Conservation (phyloP, 2,329 filamentous ascomycete species). For the Colletotrichum sp. region DNA sequence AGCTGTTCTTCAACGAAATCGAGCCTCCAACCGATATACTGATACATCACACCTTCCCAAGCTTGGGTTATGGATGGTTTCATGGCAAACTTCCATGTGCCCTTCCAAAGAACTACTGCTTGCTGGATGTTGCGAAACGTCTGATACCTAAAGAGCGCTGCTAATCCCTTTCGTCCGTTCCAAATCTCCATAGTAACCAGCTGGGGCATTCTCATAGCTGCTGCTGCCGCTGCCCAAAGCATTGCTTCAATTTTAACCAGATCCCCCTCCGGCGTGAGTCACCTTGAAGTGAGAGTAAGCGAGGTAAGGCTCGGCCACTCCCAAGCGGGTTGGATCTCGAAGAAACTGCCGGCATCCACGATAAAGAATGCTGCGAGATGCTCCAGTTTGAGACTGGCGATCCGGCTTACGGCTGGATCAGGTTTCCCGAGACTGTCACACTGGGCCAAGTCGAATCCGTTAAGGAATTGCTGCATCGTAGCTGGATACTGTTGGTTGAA, state of each 20-base stretch:
- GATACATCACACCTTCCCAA: constrained; percentile 32
- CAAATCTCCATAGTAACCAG: constrained; percentile 39
- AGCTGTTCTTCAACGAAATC: constrained; percentile 25
- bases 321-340: constrained; percentile 27
- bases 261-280: constrained; percentile 27
- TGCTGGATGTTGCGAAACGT: background rate
- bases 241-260: constrained; percentile 25
- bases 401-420: constrained; percentile 20
- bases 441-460: background rate
- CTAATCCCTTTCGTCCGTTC: constrained; percentile 35
- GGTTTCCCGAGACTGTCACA: constrained; percentile 24
- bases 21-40: constrained; percentile 23
- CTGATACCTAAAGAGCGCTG: constrained; percentile 35
- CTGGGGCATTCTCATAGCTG: constrained; percentile 34
- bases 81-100: constrained; percentile 32
- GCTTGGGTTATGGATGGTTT: constrained; percentile 25
- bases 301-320: constrained; percentile 34
- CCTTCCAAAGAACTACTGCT: constrained; percentile 31
- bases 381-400: constrained; percentile 27
- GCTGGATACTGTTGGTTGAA: constrained; percentile 34
- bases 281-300: constrained; percentile 33
- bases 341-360: constrained; percentile 32
- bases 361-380: constrained; percentile 31
- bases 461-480: constrained; percentile 19
- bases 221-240: constrained; percentile 28